These are phyloP conservation scores for Neurospora tetrasperma DNA, from an alignment of 495 filamentous ascomycete genomes.

Conservation along the genomic window DNA sequence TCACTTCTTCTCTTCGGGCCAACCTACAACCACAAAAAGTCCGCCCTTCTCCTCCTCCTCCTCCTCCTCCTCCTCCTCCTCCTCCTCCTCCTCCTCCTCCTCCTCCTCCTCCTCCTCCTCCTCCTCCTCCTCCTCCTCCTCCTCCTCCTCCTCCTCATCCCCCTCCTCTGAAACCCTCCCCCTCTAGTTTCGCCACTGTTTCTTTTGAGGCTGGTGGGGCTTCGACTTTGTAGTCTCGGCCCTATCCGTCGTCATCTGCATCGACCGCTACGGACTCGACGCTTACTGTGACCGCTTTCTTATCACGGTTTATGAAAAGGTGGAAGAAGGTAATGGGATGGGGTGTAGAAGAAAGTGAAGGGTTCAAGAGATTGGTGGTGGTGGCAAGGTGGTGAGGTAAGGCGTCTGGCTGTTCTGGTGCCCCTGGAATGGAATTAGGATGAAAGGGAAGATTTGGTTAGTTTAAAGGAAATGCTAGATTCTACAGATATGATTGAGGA, in stretches of 20 bases:
- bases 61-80: not conserved
- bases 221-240: not conserved
- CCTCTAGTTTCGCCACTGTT: not conserved
- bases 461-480: too few species aligned
- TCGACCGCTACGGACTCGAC: not conserved
- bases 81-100: too few species aligned
- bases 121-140: too few species aligned
- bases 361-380: too few species aligned
- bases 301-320: not conserved
- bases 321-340: not conserved
- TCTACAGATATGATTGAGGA: too few species aligned
- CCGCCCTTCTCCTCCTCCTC: too few species aligned
- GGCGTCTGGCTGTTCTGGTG: too few species aligned
- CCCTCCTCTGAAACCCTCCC: not conserved
- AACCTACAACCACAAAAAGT: not conserved
- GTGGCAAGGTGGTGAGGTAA: too few species aligned
- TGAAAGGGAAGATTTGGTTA: too few species aligned
- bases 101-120: too few species aligned
- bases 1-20: not conserved
- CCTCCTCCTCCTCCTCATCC: too few species aligned
- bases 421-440: too few species aligned
- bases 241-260: not conserved
- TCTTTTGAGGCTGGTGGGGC: not conserved
- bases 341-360: not conserved
- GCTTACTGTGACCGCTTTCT: not conserved